Percentiles rank a stretch among this genome's conserved stretches.
Evolutionary conservation across 805 yeast species (phyloP).

Genomic region (Kregervanrija fluxuum): DNA sequence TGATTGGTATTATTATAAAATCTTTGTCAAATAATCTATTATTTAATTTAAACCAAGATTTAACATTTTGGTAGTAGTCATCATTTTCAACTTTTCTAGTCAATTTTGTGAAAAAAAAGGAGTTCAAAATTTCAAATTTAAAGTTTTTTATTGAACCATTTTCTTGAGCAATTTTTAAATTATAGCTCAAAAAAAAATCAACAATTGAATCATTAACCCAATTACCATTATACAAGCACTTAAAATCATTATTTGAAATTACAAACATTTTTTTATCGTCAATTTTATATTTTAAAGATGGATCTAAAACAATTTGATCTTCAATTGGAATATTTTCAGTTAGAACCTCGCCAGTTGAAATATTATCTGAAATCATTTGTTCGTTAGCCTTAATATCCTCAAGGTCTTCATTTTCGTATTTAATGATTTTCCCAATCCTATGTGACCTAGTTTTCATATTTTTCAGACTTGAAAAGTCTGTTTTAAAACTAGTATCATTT

Average conservation of each 20-base stretch:
- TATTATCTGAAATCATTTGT: conserved; percentile 29
- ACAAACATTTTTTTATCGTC: conserved; percentile 46
- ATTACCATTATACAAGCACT: conserved; percentile 68
- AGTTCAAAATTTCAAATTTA: conserved; percentile 54
- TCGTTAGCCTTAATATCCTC: conserved; percentile 29
- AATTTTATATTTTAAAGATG: conserved; percentile 42
- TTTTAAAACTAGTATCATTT: too few relatives aligned
- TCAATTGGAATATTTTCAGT: conserved; percentile 26
- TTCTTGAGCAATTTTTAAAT: conserved; percentile 30
- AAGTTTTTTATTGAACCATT: conserved; percentile 24
- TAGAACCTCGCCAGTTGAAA: conserved; percentile 9
- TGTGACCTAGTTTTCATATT: conserved; percentile 3
- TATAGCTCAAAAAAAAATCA: conserved; percentile 71
- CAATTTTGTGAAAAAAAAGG: conserved; percentile 74
- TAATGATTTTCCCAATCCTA: conserved; percentile 3
- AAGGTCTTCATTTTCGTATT: conserved; percentile 7
- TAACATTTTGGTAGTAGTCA: conserved; percentile 53
- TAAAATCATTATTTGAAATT: conserved; percentile 65
- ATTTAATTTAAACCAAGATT: conserved; percentile 70
- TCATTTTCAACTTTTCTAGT: conserved; percentile 22
- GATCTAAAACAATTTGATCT: conserved; percentile 25
- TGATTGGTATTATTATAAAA: conserved; percentile 71
- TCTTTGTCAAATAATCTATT: conserved; percentile 48
- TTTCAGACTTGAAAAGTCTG: conserved; percentile 3
- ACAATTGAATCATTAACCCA: conserved; percentile 89